phyloP scores from a whole-genome alignment of 2,329 filamentous ascomycete species.

The Cladophialophora carrionii region DNA sequence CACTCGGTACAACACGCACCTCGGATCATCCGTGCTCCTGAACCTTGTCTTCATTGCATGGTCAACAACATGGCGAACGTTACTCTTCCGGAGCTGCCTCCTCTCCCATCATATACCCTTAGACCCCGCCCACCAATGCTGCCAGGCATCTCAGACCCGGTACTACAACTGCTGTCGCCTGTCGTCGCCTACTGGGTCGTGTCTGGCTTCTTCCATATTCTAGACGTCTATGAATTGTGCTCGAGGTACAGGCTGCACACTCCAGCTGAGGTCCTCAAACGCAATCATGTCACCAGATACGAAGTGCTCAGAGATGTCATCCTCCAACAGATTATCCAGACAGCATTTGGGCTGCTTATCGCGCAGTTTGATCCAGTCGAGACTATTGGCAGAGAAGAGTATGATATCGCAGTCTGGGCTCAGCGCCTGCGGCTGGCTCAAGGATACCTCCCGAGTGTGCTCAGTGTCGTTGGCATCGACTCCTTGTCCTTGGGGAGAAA shows the following conservation, averaged over 20 bases:
- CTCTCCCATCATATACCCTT: slow-evolving; percentile 80
- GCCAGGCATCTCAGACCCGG: slow-evolving; percentile 77
- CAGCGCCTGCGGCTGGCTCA: slow-evolving; percentile 78
- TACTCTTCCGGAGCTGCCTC: slow-evolving; percentile 64
- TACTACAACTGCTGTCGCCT: slow-evolving; percentile 74
- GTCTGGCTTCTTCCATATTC: slow-evolving; percentile 82
- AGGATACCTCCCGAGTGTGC: slow-evolving; percentile 71
- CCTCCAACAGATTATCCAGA: slow-evolving; percentile 88
- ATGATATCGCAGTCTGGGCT: slow-evolving; percentile 89
- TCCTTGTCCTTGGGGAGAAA: slow-evolving; percentile 74
- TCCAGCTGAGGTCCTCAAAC: slow-evolving; percentile 82
- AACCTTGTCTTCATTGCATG: slow-evolving; percentile 5
- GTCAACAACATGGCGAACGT: slow-evolving; percentile 34
- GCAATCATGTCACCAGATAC: slow-evolving; percentile 82
- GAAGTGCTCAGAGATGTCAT: slow-evolving; percentile 90
- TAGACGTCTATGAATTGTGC: slow-evolving; percentile 84
- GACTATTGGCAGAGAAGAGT: slow-evolving; percentile 74
- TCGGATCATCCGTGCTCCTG: neutral
- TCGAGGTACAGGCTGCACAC: slow-evolving; percentile 93
- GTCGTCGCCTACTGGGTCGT: slow-evolving; percentile 85
- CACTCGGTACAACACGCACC: neutral
- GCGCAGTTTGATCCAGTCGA: slow-evolving; percentile 73
- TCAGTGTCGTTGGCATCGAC: slow-evolving; percentile 76
- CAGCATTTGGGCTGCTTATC: slow-evolving; percentile 68
- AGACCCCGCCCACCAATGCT: slow-evolving; percentile 71